Conservation (phyloP, 2,329 filamentous ascomycete species). For the Aschersonia sp. region DNA sequence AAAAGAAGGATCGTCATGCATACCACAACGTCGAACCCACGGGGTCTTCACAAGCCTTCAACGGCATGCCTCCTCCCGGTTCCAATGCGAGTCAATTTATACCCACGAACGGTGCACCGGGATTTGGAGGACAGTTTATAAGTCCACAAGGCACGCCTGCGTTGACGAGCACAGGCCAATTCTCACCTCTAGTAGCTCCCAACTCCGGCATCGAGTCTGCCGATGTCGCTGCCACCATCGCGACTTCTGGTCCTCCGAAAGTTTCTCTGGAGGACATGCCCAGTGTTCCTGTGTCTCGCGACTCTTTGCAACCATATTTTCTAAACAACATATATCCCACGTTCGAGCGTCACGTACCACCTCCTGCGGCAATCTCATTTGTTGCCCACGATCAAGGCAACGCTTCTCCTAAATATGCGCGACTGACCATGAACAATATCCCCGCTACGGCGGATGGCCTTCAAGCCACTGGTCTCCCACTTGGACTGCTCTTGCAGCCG, state of each 20-base stretch:
- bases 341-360: conserved; percentile 85
- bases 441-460: conserved; percentile 71
- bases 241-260: conserved; percentile 25
- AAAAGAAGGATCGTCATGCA: conserved; percentile 93
- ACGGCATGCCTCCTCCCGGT: conserved; percentile 47
- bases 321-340: conserved; percentile 83
- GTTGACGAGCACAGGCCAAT: conserved; percentile 32
- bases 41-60: conserved; percentile 54
- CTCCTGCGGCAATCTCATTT: conserved; percentile 76
- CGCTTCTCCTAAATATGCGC: conserved; percentile 83
- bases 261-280: conserved; percentile 89
- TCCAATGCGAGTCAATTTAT: conserved; percentile 30
- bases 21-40: conserved; percentile 72
- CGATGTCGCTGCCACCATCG: conserved; percentile 17
- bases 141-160: conserved; percentile 28
- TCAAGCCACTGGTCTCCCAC: conserved; percentile 63
- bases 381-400: conserved; percentile 95
- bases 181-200: conserved; percentile 45
- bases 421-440: conserved; percentile 87
- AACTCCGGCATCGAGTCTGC: conserved; percentile 9
- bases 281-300: conserved; percentile 75
- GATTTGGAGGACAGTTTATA: conserved; percentile 28
- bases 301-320: conserved; percentile 71
- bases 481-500: conserved; percentile 82
- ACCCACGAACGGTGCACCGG: conserved; percentile 12